These are phyloP conservation scores for Colletotrichum sp. DNA, from an alignment of 2,329 filamentous ascomycete genomes.

Conservation along the genomic window DNA sequence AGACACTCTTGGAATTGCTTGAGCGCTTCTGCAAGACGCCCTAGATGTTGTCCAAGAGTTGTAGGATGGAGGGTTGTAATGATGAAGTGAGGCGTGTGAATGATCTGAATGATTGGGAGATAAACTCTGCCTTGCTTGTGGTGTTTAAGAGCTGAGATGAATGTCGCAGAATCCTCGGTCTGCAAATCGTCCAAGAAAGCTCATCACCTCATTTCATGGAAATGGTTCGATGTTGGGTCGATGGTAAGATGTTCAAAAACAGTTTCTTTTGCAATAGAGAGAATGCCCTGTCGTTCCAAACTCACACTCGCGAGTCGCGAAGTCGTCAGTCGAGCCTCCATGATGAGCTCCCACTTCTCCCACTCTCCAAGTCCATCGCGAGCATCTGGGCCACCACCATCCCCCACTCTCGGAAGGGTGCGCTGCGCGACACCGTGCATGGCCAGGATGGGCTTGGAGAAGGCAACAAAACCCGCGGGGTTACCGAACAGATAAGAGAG, in stretches of 20 bases:
- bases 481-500: background rate
- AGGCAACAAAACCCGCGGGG: background rate
- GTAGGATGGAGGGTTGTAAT: background rate
- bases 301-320: background rate
- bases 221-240: constrained; percentile 1
- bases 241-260: background rate
- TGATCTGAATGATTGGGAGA: background rate
- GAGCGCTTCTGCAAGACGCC: background rate
- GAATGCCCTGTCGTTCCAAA: background rate
- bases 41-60: background rate
- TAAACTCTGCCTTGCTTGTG: background rate
- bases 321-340: background rate
- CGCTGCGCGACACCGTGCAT: background rate
- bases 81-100: background rate
- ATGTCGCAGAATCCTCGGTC: background rate
- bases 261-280: background rate
- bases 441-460: background rate
- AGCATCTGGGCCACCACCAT: background rate
- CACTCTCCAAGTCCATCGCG: background rate
- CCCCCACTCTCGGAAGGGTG: constrained; percentile 1
- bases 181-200: background rate
- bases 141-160: background rate
- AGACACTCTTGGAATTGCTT: background rate
- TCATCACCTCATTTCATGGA: background rate
- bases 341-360: background rate